Base-by-base conservation (phyloP, 352 stramenopile genomes). In the Phytophthora rubi region DNA sequence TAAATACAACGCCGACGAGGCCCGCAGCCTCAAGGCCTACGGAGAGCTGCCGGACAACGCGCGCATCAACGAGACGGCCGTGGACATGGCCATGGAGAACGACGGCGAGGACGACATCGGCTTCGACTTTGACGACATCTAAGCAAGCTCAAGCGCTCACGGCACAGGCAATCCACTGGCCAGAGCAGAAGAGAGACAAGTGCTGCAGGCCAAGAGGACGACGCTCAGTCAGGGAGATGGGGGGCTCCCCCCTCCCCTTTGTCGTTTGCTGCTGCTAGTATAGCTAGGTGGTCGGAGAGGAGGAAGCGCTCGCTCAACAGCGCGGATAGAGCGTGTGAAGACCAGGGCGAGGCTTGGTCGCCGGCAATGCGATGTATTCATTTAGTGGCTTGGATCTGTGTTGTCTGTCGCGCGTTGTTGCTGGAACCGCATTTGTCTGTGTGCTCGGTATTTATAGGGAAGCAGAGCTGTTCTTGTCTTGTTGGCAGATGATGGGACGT, bases 11-110 rank as follows among this genome's bases (percentile, higher is more conserved):
- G 96, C 94, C 8, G 96, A 98, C 78, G 95, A 98, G 77, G 98
- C 98, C n/a, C 92, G 98, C 62, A 99, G 98, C 71, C 88, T 99
- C 53, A 99, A 99, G 87, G 96, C 98, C 42, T 99, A 99, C 85
- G 98, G 97, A 75, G 98, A 99, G 81, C 87, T 99, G 51, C 98
- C 98, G n/a, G 97, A 99, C 76, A 97, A 97, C 68, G 91, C 88
- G 57, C 83, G 87, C 52, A 97, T 97, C 63, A 95, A 97, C 77
- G 89, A 97, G 69, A 97, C 86, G 37, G 84, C 84, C 13, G 87
- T 95, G 48, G 90, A 97, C 70, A 93, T 95, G 79, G 81, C 88
- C 47, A 92, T 94, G 76, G 86, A 91, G 30, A 76, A 71, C 67
- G 90, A 97, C 59, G 73, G 73, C 16, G 88, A 97, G 64, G 90